phyloP scores from a whole-genome alignment of 2,329 filamentous ascomycete species.

The Annulohypoxylon truncatum region DNA sequence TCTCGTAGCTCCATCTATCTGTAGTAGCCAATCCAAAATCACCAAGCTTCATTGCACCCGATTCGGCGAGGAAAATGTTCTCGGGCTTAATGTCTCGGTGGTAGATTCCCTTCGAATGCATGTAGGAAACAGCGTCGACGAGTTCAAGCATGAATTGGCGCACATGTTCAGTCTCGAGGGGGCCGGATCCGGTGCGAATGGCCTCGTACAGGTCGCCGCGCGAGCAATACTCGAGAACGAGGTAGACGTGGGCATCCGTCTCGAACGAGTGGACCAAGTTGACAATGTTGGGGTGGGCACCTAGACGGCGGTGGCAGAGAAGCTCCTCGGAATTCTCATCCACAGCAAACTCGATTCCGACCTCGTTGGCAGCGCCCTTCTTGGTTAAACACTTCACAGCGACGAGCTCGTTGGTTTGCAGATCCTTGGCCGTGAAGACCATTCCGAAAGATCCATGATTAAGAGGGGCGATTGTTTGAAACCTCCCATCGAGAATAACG shows the following conservation, averaged over 20 bases:
- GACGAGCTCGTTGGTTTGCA: slow-evolving; percentile 79
- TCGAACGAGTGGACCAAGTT: slow-evolving; percentile 92
- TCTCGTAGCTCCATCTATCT: slow-evolving; percentile 90
- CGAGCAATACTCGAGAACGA: slow-evolving; percentile 94
- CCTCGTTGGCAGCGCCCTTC: slow-evolving; percentile 70
- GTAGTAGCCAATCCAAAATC: slow-evolving; percentile 95
- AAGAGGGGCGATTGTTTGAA: slow-evolving; percentile 89
- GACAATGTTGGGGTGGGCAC: slow-evolving; percentile 89
- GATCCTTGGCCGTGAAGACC: slow-evolving; percentile 93
- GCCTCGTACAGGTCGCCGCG: slow-evolving; percentile 98
- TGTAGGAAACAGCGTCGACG: slow-evolving; percentile 87
- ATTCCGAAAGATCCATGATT: slow-evolving; percentile 99
- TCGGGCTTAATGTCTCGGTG: slow-evolving; percentile 99
- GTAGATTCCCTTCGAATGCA: slow-evolving; percentile 91
- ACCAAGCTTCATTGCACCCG: slow-evolving; percentile 93
- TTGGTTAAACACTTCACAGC: slow-evolving; percentile 98
- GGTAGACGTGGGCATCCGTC: slow-evolving; percentile 87
- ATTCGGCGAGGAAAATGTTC: slow-evolving; percentile 93
- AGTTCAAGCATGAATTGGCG: slow-evolving; percentile 97
- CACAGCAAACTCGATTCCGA: slow-evolving; percentile 73
- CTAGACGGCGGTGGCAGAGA: slow-evolving; percentile 81
- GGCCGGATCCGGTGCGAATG: slow-evolving; percentile 88
- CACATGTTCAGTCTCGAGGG: slow-evolving; percentile 94
- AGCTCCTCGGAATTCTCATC: slow-evolving; percentile 88
- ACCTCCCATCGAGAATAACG: slow-evolving; percentile 87